Base-by-base conservation (phyloP, 352 stramenopile species). In the Stramenopiles sp. region DNA sequence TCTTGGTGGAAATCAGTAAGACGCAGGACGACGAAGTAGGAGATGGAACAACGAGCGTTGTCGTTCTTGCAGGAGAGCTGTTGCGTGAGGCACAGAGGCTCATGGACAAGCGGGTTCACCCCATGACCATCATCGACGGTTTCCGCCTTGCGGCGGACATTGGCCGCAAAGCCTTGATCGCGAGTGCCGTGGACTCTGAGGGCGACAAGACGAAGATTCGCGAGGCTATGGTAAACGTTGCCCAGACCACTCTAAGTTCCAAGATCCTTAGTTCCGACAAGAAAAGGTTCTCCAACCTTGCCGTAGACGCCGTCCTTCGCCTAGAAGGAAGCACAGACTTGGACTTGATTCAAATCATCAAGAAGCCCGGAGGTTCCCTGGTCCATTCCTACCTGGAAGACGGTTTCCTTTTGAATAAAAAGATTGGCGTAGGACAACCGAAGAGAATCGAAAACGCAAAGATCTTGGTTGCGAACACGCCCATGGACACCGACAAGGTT, bases 401-500 rank as follows among this genome's bases (percentile, higher is more conserved):
- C 73, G 96, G 96, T 79, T 98, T 98, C 81, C 86, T 98, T 33
- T 80, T 98, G 32, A 89, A 98, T 83, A 98, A 98, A 82, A 95
- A 94, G 80, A 91, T 96, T 73, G 87, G 88, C 68, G 85, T 93
- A 34, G 94, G 92, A 36, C 93, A 98, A 84, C 93, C 93, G 30
- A 95, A 96, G 80, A 84, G 90, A 73, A 82, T 99, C 4, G 93
- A 97, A 81, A 98, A 98, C 78, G 93, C 94, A 69, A 97, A 97
- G 81, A 98, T 99, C 77, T 82, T 99, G 37, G 84, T 99, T 73
- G 94, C 93, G 37, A 99, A 99, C 86, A 99, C 95, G 37, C 87
- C 89, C 37, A 99, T 99, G 96, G 95, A 99, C 83, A 98, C 94
- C 32, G 96, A 99, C 83, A 99, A 99, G 83, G 98, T 99, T 83